Conservation (phyloP, 495 filamentous ascomycete genomes). For the Sporormia fimetaria region DNA sequence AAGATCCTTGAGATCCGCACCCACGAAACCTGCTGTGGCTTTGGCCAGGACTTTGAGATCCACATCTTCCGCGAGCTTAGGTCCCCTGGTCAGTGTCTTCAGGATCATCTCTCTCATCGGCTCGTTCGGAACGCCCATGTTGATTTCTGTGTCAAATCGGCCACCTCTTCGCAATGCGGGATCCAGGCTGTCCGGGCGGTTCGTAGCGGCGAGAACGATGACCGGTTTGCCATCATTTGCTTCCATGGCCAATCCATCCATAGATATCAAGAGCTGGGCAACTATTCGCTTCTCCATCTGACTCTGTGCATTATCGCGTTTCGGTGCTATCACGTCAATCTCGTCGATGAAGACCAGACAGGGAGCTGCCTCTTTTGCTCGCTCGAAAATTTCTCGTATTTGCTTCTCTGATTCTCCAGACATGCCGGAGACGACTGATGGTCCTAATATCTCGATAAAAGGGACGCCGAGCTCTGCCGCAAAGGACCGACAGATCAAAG, state of each 20-base stretch:
- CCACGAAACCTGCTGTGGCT: constrained; percentile 86
- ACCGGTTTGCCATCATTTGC: constrained; percentile 81
- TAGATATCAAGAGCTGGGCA: constrained; percentile 77
- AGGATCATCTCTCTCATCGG: constrained; percentile 73
- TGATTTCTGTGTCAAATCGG: constrained; percentile 87
- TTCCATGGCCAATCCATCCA: constrained; percentile 55
- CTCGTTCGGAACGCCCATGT: constrained; percentile 89
- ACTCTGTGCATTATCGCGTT: constrained; percentile 84
- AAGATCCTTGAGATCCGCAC: constrained; percentile 60
- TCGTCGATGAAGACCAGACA: constrained; percentile 94
- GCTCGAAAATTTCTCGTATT: constrained; percentile 79
- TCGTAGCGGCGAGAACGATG: constrained; percentile 87
- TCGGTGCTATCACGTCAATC: constrained; percentile 91
- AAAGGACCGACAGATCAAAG: constrained; percentile 82
- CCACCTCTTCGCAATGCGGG: constrained; percentile 76
- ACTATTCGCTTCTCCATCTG: constrained; percentile 98
- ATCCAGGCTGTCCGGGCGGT: constrained; percentile 82
- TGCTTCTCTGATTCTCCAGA: constrained; percentile 95
- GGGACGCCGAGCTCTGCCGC: constrained; percentile 75
- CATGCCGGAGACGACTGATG: constrained; percentile 85
- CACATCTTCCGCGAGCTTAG: constrained; percentile 57
- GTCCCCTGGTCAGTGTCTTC: constrained; percentile 59
- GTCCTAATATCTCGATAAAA: constrained; percentile 80
- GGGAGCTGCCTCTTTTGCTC: constrained; percentile 76
- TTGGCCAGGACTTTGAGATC: constrained; percentile 74